Evolutionary conservation across 78 protist genomes (phyloP), one percentile per base, ranked within the genome.

Genomic region (Dictyostelium intermedium): DNA sequence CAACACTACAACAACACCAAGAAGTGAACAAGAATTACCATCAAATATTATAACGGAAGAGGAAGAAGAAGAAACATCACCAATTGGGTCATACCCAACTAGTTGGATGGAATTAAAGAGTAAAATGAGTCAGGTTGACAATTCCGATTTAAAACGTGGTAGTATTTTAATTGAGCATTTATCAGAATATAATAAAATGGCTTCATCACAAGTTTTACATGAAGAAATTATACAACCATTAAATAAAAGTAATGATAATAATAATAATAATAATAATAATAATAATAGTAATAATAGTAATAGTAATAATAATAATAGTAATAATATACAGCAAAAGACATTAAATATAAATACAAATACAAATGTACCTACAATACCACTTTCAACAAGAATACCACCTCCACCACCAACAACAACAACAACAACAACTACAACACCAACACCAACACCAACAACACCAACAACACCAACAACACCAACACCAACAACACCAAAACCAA

Each of bases 171-270:
- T 89, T 25, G 93, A 89, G 30, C 93, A 89, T 34, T 47, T 89
- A 56, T 69, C 93, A 30, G 93, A 89, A 61, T 61, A 63, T 41
- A 60, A 89, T 70, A 89, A 80, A 80, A 61, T 89, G 87, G 86
- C 86, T n/a, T 43, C 93, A 61, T 80, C 87, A 4, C 85, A 89
- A 69, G 82, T 89, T 9, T 13, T 70, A 18, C 69, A 56, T 11
- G 66, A 63, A 60, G 87, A 80, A 32, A 16, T 25, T 56, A 20
- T 14, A 47, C 14, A 47, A 20, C 66, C 35, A 85, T 53, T 16
- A 53, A 10, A 53, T 16, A 10, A 50, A 60, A n/a, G 56, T 8
- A n/a, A n/a, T n/a, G n/a, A n/a, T 47, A 32, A 9, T 16, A n/a
- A 32, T 23, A 76, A 30, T 8, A 77, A n/a, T 18, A 47, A 84